Evolutionary conservation across 2,329 filamentous ascomycete genomes (phyloP).

Genomic region (Cladosporium sp.): DNA sequence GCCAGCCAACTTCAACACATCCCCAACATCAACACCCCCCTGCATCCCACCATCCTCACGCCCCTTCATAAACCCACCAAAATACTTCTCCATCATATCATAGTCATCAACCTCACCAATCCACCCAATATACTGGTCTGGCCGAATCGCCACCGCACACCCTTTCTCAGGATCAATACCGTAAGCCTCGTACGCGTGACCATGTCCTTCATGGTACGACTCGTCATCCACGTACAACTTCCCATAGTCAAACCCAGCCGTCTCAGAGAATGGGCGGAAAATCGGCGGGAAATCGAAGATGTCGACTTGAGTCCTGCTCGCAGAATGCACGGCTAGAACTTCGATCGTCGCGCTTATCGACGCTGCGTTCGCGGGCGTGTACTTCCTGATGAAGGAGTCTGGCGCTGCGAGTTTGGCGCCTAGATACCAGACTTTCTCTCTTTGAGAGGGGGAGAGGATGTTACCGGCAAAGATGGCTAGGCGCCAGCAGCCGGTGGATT

Average conservation of each 20-base stretch:
- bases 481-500: slow-evolving; percentile 59
- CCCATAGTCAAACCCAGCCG: slow-evolving; percentile 33
- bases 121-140: slow-evolving; percentile 63
- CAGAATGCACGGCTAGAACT: slow-evolving; percentile 60
- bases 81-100: background rate
- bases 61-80: background rate
- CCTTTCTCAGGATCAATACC: slow-evolving; percentile 57
- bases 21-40: background rate
- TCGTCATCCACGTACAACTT: slow-evolving; percentile 46
- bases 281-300: slow-evolving; percentile 44
- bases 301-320: slow-evolving; percentile 49
- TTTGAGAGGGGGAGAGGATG: slow-evolving; percentile 48
- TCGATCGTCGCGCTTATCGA: slow-evolving; percentile 47
- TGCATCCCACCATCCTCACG: background rate
- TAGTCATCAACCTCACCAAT: slow-evolving; percentile 39
- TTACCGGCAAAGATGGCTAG: slow-evolving; percentile 64
- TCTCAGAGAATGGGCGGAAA: slow-evolving; percentile 42
- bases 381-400: background rate
- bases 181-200: slow-evolving; percentile 54
- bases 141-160: slow-evolving; percentile 59
- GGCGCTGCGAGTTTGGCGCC: background rate
- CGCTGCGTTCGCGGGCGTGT: background rate
- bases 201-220: slow-evolving; percentile 44
- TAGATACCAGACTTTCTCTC: slow-evolving; percentile 20
- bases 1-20: background rate